These are phyloP conservation scores for Trichoderma orchidacearum DNA, from an alignment of 495 filamentous ascomycete species.

Conservation along the genomic window DNA sequence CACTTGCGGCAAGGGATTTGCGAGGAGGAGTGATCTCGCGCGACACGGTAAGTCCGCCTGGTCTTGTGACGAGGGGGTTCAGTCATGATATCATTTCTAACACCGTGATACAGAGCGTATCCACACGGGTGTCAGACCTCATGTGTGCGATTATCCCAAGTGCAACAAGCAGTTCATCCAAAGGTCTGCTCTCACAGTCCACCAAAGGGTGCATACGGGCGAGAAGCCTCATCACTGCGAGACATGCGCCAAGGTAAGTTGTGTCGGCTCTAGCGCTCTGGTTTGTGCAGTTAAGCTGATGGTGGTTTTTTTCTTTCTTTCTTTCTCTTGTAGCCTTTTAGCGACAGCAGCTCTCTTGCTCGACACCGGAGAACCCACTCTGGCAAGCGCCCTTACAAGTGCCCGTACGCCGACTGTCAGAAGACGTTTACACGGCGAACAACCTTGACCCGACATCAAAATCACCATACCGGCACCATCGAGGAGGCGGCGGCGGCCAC, in stretches of 20 bases:
- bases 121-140: constrained; percentile 81
- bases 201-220: constrained; percentile 88
- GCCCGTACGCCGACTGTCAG: constrained; percentile 92
- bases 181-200: constrained; percentile 91
- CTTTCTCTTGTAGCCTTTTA: constrained; percentile 68
- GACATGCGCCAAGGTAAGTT: constrained; percentile 79
- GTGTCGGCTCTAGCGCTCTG: neutral
- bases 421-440: constrained; percentile 97
- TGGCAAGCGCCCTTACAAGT: constrained; percentile 93
- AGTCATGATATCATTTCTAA: neutral
- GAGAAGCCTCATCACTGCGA: constrained; percentile 99
- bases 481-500: constrained; percentile 87
- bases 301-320: neutral
- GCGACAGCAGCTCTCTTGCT: constrained; percentile 90
- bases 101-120: constrained; percentile 59
- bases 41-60: constrained; percentile 62
- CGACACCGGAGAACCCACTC: constrained; percentile 91
- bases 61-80: neutral
- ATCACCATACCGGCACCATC: constrained; percentile 88
- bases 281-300: neutral
- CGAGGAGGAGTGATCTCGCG: constrained; percentile 84
- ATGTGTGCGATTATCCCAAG: constrained; percentile 79
- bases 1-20: constrained; percentile 84
- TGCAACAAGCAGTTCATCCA: constrained; percentile 98
- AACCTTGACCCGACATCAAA: constrained; percentile 89